phyloP scores from a whole-genome alignment of 73 alveolate genomes.

The Paramecium octaurelia region DNA sequence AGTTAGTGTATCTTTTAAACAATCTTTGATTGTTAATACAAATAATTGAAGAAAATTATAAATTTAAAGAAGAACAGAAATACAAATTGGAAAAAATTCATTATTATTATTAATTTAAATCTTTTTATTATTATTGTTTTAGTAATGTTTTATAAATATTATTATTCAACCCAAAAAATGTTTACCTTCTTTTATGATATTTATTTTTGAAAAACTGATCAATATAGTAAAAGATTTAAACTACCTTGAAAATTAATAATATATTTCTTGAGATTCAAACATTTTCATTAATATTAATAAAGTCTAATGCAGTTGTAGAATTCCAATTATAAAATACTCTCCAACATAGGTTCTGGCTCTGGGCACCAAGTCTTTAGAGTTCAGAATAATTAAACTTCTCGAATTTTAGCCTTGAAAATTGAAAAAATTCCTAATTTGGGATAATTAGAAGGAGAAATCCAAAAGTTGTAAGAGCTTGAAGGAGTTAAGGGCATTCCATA shows the following conservation, averaged over 20 bases:
- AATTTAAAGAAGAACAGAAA: background rate
- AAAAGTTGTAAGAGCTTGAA: background rate
- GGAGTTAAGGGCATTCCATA: background rate
- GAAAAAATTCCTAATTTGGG: background rate
- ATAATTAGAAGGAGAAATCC: background rate
- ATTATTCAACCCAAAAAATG: background rate
- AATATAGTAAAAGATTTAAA: background rate
- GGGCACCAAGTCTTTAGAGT: background rate
- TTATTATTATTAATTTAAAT: background rate
- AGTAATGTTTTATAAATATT: background rate
- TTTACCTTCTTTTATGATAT: background rate
- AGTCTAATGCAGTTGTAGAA: background rate
- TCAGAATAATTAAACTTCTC: background rate
- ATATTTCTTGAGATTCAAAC: background rate
- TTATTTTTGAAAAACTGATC: background rate
- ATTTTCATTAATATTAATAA: background rate
- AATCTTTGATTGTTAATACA: slow-evolving; percentile 6
- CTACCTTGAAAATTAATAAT: background rate
- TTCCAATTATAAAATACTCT: background rate
- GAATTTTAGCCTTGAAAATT: background rate
- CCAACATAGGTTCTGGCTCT: background rate
- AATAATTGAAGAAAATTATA: slow-evolving; percentile 10
- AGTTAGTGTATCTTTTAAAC: background rate
- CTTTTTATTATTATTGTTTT: background rate
- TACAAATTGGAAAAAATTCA: background rate